Evolutionary conservation across 1,284 basidiomycete species (phyloP).

Genomic region (Cryptococcus jaspeensis): DNA sequence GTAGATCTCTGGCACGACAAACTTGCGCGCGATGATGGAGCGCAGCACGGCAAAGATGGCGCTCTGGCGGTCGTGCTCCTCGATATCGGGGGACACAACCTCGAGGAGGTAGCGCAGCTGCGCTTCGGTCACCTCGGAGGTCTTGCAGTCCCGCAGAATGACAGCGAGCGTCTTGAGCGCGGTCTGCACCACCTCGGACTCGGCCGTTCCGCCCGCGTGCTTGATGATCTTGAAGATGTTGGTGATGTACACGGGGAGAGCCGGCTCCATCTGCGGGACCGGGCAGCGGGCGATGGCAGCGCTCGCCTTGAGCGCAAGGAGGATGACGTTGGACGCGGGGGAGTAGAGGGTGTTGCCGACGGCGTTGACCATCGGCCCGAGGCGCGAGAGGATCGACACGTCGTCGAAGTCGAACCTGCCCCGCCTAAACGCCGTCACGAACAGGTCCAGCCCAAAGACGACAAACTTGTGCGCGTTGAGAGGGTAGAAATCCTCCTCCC

Average conservation of each 20-base stretch:
- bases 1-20: slow-evolving; percentile 95
- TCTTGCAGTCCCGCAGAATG: slow-evolving; percentile 79
- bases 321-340: slow-evolving; percentile 72
- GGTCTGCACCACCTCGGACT: slow-evolving; percentile 85
- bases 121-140: slow-evolving; percentile 79
- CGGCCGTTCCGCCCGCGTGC: slow-evolving; percentile 73
- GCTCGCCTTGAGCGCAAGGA: slow-evolving; percentile 75
- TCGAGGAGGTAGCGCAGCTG: slow-evolving; percentile 85
- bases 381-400: slow-evolving; percentile 65
- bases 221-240: slow-evolving; percentile 86
- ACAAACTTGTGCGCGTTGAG: slow-evolving; percentile 84
- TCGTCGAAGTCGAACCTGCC: slow-evolving; percentile 84
- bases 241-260: slow-evolving; percentile 77
- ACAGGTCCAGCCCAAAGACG: slow-evolving; percentile 86
- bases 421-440: slow-evolving; percentile 81
- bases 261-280: slow-evolving; percentile 70
- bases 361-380: slow-evolving; percentile 81
- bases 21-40: slow-evolving; percentile 85
- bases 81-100: slow-evolving; percentile 85
- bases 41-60: slow-evolving; percentile 86
- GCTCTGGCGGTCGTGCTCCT: slow-evolving; percentile 84
- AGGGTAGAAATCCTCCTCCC: slow-evolving; percentile 68
- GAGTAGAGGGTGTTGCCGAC: slow-evolving; percentile 95
- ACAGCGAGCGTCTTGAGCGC: slow-evolving; percentile 83
- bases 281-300: slow-evolving; percentile 83